Conservation (phyloP, 352 stramenopile genomes). For the Pythium sukuiense region DNA sequence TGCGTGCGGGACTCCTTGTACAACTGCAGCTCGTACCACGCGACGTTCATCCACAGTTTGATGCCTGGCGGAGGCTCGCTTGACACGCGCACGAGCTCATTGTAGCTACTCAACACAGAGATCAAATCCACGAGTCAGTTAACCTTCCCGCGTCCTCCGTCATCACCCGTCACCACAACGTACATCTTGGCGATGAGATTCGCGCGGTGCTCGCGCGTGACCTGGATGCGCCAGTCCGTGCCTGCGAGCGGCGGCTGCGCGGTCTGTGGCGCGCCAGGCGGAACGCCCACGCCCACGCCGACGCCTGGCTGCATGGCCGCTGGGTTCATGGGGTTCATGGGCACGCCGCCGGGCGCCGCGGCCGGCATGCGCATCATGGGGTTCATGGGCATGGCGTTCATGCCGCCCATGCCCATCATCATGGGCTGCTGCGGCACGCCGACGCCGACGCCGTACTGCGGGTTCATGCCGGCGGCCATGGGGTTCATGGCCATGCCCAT, state of each 20-base stretch:
- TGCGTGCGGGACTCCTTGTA: conserved; percentile 85
- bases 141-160: not conserved
- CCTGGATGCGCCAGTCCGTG: conserved; percentile 78
- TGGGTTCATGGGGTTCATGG: conserved; percentile 31
- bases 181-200: conserved; percentile 88
- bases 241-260: conserved; percentile 32
- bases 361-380: conserved; percentile 22
- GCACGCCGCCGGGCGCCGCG: conserved; percentile 12
- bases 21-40: conserved; percentile 81
- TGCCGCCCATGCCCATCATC: conserved; percentile 53
- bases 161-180: conserved; percentile 9
- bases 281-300: conserved; percentile 8
- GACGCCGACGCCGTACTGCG: conserved; percentile 24
- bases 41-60: conserved; percentile 88
- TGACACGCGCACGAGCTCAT: conserved; percentile 84
- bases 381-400: conserved; percentile 58
- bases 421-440: conserved; percentile 26
- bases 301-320: conserved; percentile 22
- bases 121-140: not conserved
- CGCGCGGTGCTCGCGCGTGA: conserved; percentile 76
- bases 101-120: conserved; percentile 46
- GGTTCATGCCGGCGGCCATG: conserved; percentile 50
- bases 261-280: conserved; percentile 25
- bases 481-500: conserved; percentile 56
- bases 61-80: conserved; percentile 75